Conservation (phyloP, 345 rosid genomes). For the Luvunga scandens region DNA sequence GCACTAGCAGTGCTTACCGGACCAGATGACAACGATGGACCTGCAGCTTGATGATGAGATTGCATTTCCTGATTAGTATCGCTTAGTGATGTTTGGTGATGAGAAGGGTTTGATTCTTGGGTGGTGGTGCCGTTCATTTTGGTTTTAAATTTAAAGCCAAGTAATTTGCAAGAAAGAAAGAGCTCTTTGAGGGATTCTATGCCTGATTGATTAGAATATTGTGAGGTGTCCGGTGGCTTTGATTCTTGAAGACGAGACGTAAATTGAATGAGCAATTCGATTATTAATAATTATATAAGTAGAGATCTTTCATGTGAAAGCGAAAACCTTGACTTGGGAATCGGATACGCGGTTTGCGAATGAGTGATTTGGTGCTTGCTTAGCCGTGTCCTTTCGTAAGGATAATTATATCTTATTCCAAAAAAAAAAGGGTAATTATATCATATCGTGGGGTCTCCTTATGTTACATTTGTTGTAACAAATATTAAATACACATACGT, state of each 20-base stretch:
- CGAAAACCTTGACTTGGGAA: neutral
- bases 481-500: too few relatives aligned
- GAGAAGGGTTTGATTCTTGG: constrained; percentile 25
- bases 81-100: neutral
- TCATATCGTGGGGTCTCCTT: too few relatives aligned
- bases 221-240: neutral
- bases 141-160: neutral
- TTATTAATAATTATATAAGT: neutral
- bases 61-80: neutral
- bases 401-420: too few relatives aligned
- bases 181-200: neutral
- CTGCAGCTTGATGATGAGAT: constrained; percentile 9
- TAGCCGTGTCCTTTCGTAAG: too few relatives aligned
- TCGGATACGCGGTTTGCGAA: neutral
- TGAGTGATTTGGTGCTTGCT: too few relatives aligned
- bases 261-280: neutral
- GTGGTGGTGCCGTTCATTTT: constrained; percentile 19
- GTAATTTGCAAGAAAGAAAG: neutral
- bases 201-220: neutral
- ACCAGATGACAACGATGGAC: constrained; percentile 13
- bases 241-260: neutral
- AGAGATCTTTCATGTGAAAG: neutral
- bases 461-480: too few relatives aligned
- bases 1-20: constrained; percentile 8
- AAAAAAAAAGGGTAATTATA: too few relatives aligned